Conservation (phyloP, 2,329 filamentous ascomycete genomes). For the Chalara sp. region DNA sequence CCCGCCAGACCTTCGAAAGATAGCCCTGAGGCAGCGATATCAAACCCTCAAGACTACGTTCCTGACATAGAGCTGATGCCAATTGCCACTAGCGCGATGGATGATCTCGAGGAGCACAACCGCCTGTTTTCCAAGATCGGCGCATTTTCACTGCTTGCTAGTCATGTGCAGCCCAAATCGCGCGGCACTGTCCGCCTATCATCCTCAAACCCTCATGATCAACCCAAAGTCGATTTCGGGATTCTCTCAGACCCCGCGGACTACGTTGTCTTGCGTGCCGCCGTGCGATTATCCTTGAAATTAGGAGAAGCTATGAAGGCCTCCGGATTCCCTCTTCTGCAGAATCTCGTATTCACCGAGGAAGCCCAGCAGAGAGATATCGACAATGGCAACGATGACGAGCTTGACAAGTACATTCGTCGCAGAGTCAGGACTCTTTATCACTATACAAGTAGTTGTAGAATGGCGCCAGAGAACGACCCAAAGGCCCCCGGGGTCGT, state of each 20-base stretch:
- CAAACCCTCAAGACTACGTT: not conserved
- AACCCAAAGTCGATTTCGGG: slow-evolving; percentile 5
- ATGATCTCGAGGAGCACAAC: slow-evolving; percentile 1
- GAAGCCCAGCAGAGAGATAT: not conserved
- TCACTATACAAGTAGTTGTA: not conserved
- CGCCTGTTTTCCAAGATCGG: slow-evolving; percentile 2
- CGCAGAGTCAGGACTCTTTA: not conserved
- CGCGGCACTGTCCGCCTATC: slow-evolving; percentile 2
- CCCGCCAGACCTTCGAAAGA: no score
- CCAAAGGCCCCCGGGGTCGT: slow-evolving; percentile 2
- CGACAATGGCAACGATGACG: not conserved
- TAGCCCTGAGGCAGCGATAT: no score
- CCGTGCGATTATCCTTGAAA: slow-evolving; percentile 3
- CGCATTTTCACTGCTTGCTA: slow-evolving; percentile 2
- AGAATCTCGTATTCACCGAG: not conserved
- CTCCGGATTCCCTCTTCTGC: not conserved
- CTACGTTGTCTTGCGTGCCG: not conserved
- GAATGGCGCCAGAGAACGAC: not conserved
- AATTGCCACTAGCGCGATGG: slow-evolving; percentile 1
- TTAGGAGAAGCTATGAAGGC: slow-evolving; percentile 4
- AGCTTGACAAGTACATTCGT: not conserved
- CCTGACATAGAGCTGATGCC: slow-evolving; percentile 6
- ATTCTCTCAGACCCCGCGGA: slow-evolving; percentile 5
- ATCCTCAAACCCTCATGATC: slow-evolving; percentile 1
- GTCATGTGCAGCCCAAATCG: slow-evolving; percentile 3